Evolutionary conservation across 1,139 yeast genomes (phyloP), one percentile per base, ranked within the genome.

Genomic region (Saccharomyces hybrid): DNA sequence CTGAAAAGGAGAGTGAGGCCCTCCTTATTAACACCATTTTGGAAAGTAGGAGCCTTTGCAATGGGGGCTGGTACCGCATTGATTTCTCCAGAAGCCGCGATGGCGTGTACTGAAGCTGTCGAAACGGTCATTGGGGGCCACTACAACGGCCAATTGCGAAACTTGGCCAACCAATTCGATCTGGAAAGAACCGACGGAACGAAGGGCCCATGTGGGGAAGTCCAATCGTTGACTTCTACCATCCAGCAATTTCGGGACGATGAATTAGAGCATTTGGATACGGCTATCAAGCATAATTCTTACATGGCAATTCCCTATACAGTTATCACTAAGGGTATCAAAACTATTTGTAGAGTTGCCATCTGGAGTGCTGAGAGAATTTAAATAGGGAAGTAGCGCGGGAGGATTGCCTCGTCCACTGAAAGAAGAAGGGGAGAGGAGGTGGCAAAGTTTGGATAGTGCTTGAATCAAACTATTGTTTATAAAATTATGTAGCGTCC

Each of bases 101-200:
- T 93, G 99, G 99, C 99, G 0, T 95, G 99, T 68, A 93, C 99
- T 0, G 98, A 91, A 57, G 99, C 99, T 0, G 99, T 93, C 0
- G 99, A 93, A 71, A 95, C 99, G 0, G 98, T 95, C 2, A 95
- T 93, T 70, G 99, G 99, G 1, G 88, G 88, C 1, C 99, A 93
- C 70, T 93, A 93, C 73, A 93, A 95, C 66, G 84, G 85, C 58
- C 99, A 93, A 70, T 75, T 93, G 59, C 76, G 99, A 54, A 83
- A 85, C 54, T 74, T 93, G 54, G 77, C 79, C 72, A 83, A 82
- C 62, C 85, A 84, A 60, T 84, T 76, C 60, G 75, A 74, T 48
- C 68, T 78, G 16, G 77, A 79, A 3, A 73, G 76, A 3, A 65
- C 70, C 47, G 82, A 79, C 55, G 66, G 70, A 3, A 73, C 75